These are phyloP conservation scores for Pythium apleroticum DNA, from an alignment of 352 stramenopile genomes.

Conservation along the genomic window DNA sequence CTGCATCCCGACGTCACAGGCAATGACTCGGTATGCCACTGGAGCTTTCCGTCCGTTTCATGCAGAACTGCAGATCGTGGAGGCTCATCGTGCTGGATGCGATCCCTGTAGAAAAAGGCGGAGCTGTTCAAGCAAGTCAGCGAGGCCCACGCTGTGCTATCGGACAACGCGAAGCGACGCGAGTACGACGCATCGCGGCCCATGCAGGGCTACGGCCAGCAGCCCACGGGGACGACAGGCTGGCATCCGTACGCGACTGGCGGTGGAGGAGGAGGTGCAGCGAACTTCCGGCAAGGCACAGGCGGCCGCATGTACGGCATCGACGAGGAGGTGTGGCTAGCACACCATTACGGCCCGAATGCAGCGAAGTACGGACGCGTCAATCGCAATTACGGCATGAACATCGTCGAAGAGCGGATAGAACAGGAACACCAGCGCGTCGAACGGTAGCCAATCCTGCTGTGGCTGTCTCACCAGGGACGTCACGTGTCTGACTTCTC, in stretches of 20 bases:
- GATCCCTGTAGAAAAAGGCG: constrained; percentile 51
- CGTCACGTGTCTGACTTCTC: not conserved
- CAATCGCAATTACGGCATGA: constrained; percentile 64
- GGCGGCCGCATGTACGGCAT: constrained; percentile 58
- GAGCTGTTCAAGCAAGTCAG: constrained; percentile 86
- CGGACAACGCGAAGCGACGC: constrained; percentile 53
- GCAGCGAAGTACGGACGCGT: constrained; percentile 43
- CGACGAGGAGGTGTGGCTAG: constrained; percentile 82
- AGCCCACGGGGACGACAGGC: constrained; percentile 38
- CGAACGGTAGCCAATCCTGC: constrained; percentile 39
- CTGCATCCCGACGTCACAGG: constrained; percentile 86
- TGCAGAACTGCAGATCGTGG: no score
- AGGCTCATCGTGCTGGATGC: not conserved
- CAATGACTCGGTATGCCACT: constrained; percentile 52
- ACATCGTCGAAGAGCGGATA: constrained; percentile 71
- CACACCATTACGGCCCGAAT: constrained; percentile 75
- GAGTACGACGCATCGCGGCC: constrained; percentile 64
- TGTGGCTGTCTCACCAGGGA: not conserved
- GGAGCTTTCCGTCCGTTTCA: not conserved
- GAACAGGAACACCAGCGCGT: constrained; percentile 69
- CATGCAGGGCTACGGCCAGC: constrained; percentile 40
- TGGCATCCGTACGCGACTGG: constrained; percentile 60
- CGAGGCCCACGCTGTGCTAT: constrained; percentile 77
- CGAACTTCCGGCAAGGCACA: constrained; percentile 19
- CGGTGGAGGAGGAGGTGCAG: constrained; percentile 17